Evolutionary conservation across 2,329 filamentous ascomycete genomes (phyloP).

Genomic region (Pseudogymnoascus sp.): DNA sequence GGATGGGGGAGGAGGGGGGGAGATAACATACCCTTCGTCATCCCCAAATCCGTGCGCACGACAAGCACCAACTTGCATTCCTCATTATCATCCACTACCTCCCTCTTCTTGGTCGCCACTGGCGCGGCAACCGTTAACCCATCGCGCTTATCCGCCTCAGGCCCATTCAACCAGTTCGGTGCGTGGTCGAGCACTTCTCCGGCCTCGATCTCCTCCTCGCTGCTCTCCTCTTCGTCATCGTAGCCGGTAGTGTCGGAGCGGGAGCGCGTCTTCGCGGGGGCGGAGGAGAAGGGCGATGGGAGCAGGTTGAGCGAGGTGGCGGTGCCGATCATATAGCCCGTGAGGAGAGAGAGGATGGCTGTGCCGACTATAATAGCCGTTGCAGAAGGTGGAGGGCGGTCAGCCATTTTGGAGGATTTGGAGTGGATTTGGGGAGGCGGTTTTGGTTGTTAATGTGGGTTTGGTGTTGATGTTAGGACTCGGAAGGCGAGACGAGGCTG

Average conservation of each 20-base stretch:
- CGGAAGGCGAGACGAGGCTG: constrained; percentile 4
- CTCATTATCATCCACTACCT: constrained; percentile 41
- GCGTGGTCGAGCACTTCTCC: constrained; percentile 55
- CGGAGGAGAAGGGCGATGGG: constrained; percentile 37
- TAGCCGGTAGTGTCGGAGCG: constrained; percentile 43
- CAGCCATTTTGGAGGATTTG: not conserved
- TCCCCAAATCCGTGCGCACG: constrained; percentile 87
- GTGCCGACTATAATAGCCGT: constrained; percentile 60
- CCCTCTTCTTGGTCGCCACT: constrained; percentile 16
- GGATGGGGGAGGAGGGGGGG: constrained; percentile 12
- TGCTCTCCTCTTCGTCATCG: constrained; percentile 56
- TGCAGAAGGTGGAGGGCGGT: not conserved
- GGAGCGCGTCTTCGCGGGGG: constrained; percentile 29
- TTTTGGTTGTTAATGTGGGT: not conserved
- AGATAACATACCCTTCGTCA: constrained; percentile 74
- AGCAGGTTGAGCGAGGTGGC: constrained; percentile 66
- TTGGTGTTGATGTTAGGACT: not conserved
- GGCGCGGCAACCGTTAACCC: constrained; percentile 33
- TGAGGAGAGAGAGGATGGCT: constrained; percentile 62
- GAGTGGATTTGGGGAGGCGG: not conserved
- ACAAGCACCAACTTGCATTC: constrained; percentile 93
- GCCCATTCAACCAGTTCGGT: constrained; percentile 57
- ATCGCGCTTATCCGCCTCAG: constrained; percentile 51
- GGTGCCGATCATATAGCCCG: constrained; percentile 75
- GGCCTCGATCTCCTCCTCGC: constrained; percentile 58